Evolutionary conservation across 148 eudicot species (phyloP).

Genomic region (Nepenthes mirabilis): DNA sequence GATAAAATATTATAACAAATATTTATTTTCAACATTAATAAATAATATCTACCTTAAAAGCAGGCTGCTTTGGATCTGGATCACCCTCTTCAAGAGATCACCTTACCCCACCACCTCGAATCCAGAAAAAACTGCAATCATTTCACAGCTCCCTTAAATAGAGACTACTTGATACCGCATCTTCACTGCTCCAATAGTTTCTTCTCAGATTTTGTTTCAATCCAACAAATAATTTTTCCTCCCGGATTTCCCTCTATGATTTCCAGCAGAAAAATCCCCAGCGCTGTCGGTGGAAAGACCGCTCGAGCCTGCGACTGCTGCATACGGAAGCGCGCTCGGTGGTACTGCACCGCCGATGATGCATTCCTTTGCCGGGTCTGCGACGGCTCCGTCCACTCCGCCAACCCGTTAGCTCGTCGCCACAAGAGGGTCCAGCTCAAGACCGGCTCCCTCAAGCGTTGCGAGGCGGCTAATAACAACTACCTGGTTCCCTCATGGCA

Average conservation of each 20-base stretch:
- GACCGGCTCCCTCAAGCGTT: constrained; percentile 29
- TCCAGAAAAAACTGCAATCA: too few relatives aligned
- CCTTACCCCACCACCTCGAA: too few relatives aligned
- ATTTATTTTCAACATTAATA: too few relatives aligned
- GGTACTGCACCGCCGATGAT: constrained; percentile 77
- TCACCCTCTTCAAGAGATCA: not conserved
- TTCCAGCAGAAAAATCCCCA: constrained; percentile 16
- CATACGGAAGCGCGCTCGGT: constrained; percentile 48
- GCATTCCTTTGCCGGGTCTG: constrained; percentile 81
- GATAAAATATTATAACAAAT: too few relatives aligned
- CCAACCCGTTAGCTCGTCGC: constrained; percentile 57
- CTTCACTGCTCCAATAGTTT: not conserved
- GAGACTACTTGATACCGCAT: too few relatives aligned
- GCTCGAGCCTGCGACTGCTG: constrained; percentile 76
- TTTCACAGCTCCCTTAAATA: too few relatives aligned
- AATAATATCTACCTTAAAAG: constrained; percentile 20
- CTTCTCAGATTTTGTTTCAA: constrained; percentile 3
- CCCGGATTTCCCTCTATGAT: not conserved
- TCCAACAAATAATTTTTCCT: too few relatives aligned
- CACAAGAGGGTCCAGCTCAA: constrained; percentile 77
- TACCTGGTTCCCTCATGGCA: constrained; percentile 49
- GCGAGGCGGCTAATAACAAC: constrained; percentile 3
- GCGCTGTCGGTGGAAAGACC: constrained; percentile 59
- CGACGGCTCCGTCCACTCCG: constrained; percentile 62
- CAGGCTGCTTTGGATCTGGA: constrained; percentile 29